These are phyloP conservation scores for Nigrospora oryzae DNA, from an alignment of 2,329 filamentous ascomycete species.

Conservation along the genomic window DNA sequence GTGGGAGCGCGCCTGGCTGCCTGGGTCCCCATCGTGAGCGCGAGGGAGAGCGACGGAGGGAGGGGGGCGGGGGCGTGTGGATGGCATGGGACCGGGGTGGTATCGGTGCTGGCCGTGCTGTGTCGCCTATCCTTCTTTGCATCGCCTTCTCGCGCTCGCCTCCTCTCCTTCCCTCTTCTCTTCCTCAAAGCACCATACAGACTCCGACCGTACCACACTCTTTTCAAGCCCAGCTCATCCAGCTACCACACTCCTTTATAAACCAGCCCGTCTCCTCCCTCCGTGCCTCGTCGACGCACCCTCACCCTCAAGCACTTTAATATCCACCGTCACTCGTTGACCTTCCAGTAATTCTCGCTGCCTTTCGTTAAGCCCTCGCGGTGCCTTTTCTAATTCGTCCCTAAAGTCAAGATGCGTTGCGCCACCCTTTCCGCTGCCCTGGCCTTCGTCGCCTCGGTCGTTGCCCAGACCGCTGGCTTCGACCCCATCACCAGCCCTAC, in stretches of 20 bases:
- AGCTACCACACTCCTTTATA: constrained; percentile 6
- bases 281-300: neutral
- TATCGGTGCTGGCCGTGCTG: too few relatives aligned
- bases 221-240: neutral
- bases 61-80: too few relatives aligned
- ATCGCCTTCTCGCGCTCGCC: too few relatives aligned
- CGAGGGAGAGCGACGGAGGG: too few relatives aligned
- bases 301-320: neutral
- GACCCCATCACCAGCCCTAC: constrained; percentile 41
- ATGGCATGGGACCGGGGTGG: too few relatives aligned
- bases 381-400: constrained; percentile 4
- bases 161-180: too few relatives aligned
- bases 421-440: constrained; percentile 36
- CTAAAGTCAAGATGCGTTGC: constrained; percentile 45
- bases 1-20: too few relatives aligned
- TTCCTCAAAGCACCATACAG: too few relatives aligned
- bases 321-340: constrained; percentile 2
- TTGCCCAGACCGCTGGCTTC: constrained; percentile 50
- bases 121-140: too few relatives aligned
- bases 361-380: neutral
- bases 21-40: too few relatives aligned
- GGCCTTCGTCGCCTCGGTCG: constrained; percentile 39
- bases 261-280: constrained; percentile 1
- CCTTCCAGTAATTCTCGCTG: neutral
- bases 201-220: neutral